Evolutionary conservation across 495 filamentous ascomycete species (phyloP), one percentile per base, ranked within the genome.

Genomic region (Penicillium lividum): DNA sequence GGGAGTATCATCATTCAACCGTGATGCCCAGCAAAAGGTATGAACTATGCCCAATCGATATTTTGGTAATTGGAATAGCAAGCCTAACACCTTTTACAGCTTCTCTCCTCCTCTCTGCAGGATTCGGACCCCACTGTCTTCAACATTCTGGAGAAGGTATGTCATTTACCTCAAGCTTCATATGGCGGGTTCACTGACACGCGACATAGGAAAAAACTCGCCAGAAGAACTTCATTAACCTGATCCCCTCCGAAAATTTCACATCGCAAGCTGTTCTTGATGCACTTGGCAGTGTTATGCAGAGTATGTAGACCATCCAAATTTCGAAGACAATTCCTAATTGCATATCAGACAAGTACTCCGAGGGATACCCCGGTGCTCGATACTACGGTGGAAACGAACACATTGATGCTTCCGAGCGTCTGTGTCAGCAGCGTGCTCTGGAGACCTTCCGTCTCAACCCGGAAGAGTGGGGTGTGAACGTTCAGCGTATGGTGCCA

Each of bases 201-300:
- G 53, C 59, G n/a, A 43, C 61, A 53, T 64, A 97, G 92, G 93
- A 98, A 79, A 97, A 97, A 85, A 80, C 81, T 58, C 84, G 94
- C 60, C 94, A 98, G 71, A 93, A 96, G 75, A 89, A 97, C 68
- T 98, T 97, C 72, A 93, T 98, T 74, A 98, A 98, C 77, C 85
- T 98, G 54, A 98, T 98, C 59, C 94, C 94, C 15, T 98, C 94
- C 22, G 94, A 98, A 77, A 98, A 98, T 77, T 98, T 98, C 74
- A 98, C 94, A 9, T 97, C 94, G 15, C 92, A 97, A 72, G 92
- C 94, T 22, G 94, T 98, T 10, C 84, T 97, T 38, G 94, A 98
- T 84, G 92, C 93, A 8, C 79, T 98, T 56, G 94, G 94, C 67
- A 97, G 93, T 80, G 89, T 95, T 28, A 98, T 98, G 94, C 93